Base-by-base conservation (phyloP, 352 stramenopile species). In the Phytopythium montanum region DNA sequence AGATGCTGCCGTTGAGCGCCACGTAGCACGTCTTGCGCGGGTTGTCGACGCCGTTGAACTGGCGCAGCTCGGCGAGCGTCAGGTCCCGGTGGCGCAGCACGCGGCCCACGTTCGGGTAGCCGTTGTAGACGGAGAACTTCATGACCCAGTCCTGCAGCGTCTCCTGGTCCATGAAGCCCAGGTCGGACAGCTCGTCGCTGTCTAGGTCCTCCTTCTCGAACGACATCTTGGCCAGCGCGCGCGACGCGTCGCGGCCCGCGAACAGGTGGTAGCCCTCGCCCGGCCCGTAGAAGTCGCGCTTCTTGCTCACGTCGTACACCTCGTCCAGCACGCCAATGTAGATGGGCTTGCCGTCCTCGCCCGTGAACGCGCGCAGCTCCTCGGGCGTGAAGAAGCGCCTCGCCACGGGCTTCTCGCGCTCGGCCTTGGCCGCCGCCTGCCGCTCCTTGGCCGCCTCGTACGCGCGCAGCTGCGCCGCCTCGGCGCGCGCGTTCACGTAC, bases 251-350 rank as follows among this genome's bases (percentile, higher is more conserved):
- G 59, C 86, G 86, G 7, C 94, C 94, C 8, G 94, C 92, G 66
- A 98, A 93, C 10, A 77, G 60, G 61, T 96, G 96, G 13, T 77
- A 73, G 23, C 93, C 94, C n/a, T 74, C 81, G 9, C 31, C 31
- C 31, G 86, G 80, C 33, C 94, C 94, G 66, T 98, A 99, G 63
- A 96, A 84, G 46, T 97, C 77, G 26, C 76, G 61, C 59, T 85
- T 90, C 21, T 76, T 73, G 26, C 75, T 94, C 26, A 98, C 94
- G 73, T 99, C 94, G 77, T 97, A 99, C 2, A 99, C 88, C 18
- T 92, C 92, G 26, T 94, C 93, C 59, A 82, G 74, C 6, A 98
- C 56, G 8, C 90, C 90, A 5, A 98, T 75, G 72, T 98, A 98
- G 16, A 98, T 88, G 13, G 92, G 90, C 59, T 96, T 96, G 42